Evolutionary conservation across 805 yeast genomes (phyloP), one percentile per base, ranked within the genome.

Genomic region (Cephaloascus fragrans): DNA sequence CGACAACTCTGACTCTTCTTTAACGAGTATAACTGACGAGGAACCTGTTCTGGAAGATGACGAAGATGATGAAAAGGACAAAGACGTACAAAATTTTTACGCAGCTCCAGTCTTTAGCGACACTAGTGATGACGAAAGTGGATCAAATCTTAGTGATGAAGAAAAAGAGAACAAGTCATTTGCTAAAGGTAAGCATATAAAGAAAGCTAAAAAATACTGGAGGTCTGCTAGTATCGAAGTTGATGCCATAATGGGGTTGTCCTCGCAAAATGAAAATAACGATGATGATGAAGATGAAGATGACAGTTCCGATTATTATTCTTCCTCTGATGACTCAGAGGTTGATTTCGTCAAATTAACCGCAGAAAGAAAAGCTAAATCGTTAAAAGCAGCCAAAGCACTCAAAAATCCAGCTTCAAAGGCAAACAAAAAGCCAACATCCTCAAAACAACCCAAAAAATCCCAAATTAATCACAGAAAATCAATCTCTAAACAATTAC

Each of bases 281-380:
- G 66, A 56, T 16, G 67, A 57, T 12, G 62, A 56, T 4, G 68
- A 57, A 15, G 65, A 57, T n/a, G 47, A 54, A 5, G 56, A 50
- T 5, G 60, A 58, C 32, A 55, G 44, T 3, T 47, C 43, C 19
- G 49, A 41, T 9, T 41, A 8, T 28, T 68, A 67, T 17, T 62
- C 72, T 9, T 72, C 79, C 9, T 75, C 81, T 0, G 81, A 75
- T 47, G 86, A 78, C 47, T 78, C 77, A 29, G 78, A 76, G 47
- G 77, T 82, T 2, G 90, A 83, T 57, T 81, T 80, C 53, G 84
- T 83, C 14, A 75, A 73, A 53, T 58, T 83, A 43, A 83, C 84
- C 28, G 83, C 81, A 8, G 82, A 80, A 53, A 66, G 77, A 44
- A 76, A 81, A 57, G 75, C 75, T 31, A 69, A 61, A 43, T 67